phyloP scores from a whole-genome alignment of 2,329 filamentous ascomycete species.

The Penicillium corylophilum region DNA sequence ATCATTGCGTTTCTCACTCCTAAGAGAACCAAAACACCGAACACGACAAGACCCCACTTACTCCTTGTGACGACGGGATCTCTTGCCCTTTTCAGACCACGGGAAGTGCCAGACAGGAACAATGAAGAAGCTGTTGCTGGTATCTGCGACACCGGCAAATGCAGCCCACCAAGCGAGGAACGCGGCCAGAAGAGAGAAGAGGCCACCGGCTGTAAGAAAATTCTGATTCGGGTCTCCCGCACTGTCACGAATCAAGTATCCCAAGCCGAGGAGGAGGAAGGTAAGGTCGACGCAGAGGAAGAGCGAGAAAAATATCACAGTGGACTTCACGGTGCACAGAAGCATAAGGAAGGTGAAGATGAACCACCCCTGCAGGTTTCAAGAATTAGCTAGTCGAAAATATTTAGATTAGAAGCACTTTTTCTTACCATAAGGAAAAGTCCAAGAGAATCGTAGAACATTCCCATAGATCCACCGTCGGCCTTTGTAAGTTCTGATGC shows the following conservation, averaged over 20 bases:
- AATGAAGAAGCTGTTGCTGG: slow-evolving; percentile 72
- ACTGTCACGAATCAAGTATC: slow-evolving; percentile 55
- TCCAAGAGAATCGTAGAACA: slow-evolving; percentile 59
- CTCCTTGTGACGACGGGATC: slow-evolving; percentile 50
- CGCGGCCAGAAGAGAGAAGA: slow-evolving; percentile 71
- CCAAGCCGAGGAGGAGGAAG: slow-evolving; percentile 67
- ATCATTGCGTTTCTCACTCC: neutral
- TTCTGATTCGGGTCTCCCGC: slow-evolving; percentile 33
- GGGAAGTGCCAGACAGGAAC: slow-evolving; percentile 88
- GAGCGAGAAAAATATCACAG: slow-evolving; percentile 68
- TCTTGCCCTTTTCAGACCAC: slow-evolving; percentile 73
- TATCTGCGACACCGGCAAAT: slow-evolving; percentile 72
- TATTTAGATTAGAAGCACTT: neutral
- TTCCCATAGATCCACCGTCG: slow-evolving; percentile 34
- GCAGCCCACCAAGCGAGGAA: slow-evolving; percentile 83
- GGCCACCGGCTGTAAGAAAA: slow-evolving; percentile 62
- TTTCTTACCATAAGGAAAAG: slow-evolving; percentile 64
- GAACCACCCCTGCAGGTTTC: slow-evolving; percentile 59
- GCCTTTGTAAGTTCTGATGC: slow-evolving; percentile 44
- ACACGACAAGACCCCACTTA: neutral
- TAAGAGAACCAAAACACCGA: neutral
- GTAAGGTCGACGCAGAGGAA: slow-evolving; percentile 71
- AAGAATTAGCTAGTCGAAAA: neutral
- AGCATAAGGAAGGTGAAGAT: slow-evolving; percentile 73
- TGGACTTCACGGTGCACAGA: slow-evolving; percentile 69